phyloP scores from a whole-genome alignment of 2,329 filamentous ascomycete genomes.

The Fusarium graminum region DNA sequence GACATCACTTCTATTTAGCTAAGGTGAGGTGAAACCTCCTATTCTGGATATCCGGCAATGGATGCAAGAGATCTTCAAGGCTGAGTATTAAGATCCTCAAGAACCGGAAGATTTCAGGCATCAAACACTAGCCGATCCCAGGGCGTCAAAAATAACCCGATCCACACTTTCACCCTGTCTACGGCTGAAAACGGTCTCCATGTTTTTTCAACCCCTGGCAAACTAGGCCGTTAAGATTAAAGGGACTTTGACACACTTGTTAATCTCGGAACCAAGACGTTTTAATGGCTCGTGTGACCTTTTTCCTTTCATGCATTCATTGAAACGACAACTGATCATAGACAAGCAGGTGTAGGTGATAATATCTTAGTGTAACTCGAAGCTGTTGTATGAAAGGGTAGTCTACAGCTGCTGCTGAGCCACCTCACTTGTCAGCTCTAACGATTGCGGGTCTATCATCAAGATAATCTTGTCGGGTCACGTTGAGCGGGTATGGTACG shows the following conservation, averaged over 20 bases:
- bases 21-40: neutral
- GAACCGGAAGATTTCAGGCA: slow-evolving; percentile 2
- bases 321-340: neutral
- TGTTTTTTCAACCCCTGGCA: slow-evolving; percentile 9
- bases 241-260: slow-evolving; percentile 23
- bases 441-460: slow-evolving; percentile 3
- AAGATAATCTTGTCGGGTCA: slow-evolving; percentile 2
- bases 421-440: slow-evolving; percentile 16
- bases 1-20: slow-evolving; percentile 18
- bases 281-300: slow-evolving; percentile 21
- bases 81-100: slow-evolving; percentile 27
- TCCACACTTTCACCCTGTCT: slow-evolving; percentile 2
- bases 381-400: neutral
- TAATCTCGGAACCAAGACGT: slow-evolving; percentile 37
- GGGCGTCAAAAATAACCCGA: slow-evolving; percentile 12
- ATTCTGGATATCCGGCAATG: neutral
- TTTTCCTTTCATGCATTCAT: slow-evolving; percentile 1
- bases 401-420: slow-evolving; percentile 6
- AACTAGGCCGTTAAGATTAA: slow-evolving; percentile 29
- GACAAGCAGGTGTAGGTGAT: slow-evolving; percentile 5
- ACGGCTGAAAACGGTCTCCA: slow-evolving; percentile 1
- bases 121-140: slow-evolving; percentile 16
- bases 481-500: neutral
- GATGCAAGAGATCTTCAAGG: slow-evolving; percentile 1
- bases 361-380: neutral